Percentiles rank a stretch among this genome's conserved stretches.
These are phyloP conservation scores for Basipetospora chlamydospora DNA, from an alignment of 2,329 filamentous ascomycete genomes.

Conservation along the genomic window DNA sequence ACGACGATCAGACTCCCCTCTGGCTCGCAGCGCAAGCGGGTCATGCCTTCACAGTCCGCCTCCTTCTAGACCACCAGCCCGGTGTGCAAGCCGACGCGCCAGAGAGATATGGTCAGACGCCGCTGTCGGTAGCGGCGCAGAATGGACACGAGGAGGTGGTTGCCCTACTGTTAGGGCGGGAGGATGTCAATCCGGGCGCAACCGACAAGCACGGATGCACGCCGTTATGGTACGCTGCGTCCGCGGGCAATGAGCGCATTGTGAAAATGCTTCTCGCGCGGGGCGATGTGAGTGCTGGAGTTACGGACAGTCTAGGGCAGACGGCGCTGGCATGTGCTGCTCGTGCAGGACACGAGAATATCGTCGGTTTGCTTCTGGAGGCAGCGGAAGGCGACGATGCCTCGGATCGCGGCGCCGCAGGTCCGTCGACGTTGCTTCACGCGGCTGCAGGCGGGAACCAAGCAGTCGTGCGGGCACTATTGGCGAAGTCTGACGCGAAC, in stretches of 20 bases:
- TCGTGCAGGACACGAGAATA: slow-evolving; percentile 3
- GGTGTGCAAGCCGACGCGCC: slow-evolving; percentile 1
- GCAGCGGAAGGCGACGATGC: background rate
- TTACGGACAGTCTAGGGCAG: slow-evolving; percentile 5
- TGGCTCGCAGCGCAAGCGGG: slow-evolving; percentile 6
- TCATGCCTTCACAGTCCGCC: background rate
- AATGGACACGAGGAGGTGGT: slow-evolving; percentile 10
- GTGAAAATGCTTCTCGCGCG: slow-evolving; percentile 8
- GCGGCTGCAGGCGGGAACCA: slow-evolving; percentile 2
- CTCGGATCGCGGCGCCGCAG: background rate
- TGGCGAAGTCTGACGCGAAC: background rate
- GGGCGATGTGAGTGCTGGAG: slow-evolving; percentile 5
- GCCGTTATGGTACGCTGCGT: slow-evolving; percentile 9
- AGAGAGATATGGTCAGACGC: slow-evolving; percentile 8
- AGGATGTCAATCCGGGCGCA: slow-evolving; percentile 7
- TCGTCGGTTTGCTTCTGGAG: slow-evolving; percentile 8
- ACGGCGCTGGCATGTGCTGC: slow-evolving; percentile 8
- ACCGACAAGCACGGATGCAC: slow-evolving; percentile 9
- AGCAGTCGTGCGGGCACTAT: background rate
- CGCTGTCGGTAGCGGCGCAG: slow-evolving; percentile 10
- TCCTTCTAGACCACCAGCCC: background rate
- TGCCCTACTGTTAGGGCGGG: slow-evolving; percentile 8
- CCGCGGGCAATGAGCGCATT: slow-evolving; percentile 8
- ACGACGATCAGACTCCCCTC: slow-evolving; percentile 5
- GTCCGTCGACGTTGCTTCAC: background rate